These are phyloP conservation scores for Benincasa hispida DNA, from an alignment of 306 rosid species.

Conservation along the genomic window DNA sequence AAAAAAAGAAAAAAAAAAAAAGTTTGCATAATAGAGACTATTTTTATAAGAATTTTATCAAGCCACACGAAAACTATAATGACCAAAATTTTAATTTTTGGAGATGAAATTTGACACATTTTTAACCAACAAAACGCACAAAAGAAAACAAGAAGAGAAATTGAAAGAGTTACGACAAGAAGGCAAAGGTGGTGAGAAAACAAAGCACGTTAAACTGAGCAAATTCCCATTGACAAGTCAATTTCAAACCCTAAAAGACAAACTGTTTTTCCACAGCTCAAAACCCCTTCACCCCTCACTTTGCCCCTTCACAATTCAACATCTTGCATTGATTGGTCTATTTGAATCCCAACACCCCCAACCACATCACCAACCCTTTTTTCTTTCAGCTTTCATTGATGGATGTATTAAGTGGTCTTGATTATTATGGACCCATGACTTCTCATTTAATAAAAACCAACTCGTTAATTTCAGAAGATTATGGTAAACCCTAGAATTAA, in stretches of 20 bases:
- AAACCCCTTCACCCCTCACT: not conserved
- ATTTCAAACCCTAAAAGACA: not conserved
- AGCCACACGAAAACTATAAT: too few species aligned
- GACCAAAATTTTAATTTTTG: too few species aligned
- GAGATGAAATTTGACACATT: too few species aligned
- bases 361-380: not conserved
- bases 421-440: too few species aligned
- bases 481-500: too few species aligned
- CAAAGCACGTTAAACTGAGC: not conserved
- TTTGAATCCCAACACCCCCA: not conserved
- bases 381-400: too few species aligned
- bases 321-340: not conserved
- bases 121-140: too few species aligned
- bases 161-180: not conserved
- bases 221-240: not conserved
- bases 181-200: not conserved
- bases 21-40: too few species aligned
- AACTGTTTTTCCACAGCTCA: not conserved
- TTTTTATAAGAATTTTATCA: too few species aligned
- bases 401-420: too few species aligned
- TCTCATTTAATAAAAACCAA: too few species aligned
- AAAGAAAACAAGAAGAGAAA: not conserved
- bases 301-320: not conserved
- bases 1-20: too few species aligned
- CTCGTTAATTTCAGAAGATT: not conserved